Base-by-base conservation (phyloP, 202 grass and related monocot genomes). In the Dendrocalamus latiflorus region DNA sequence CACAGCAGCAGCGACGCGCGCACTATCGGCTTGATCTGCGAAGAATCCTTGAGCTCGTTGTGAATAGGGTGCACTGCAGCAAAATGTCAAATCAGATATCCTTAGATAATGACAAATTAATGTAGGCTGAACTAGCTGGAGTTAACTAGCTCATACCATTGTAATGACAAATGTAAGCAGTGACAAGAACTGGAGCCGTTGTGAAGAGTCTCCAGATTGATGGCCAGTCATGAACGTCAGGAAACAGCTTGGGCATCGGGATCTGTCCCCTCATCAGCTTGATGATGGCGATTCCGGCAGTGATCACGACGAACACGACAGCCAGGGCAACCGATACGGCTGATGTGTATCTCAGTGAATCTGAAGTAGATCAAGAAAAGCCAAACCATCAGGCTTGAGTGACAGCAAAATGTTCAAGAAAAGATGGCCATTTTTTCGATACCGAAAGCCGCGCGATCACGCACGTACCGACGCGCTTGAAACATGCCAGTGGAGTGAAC, bases 81-180 rank as follows among this genome's bases (percentile, higher is more conserved):
- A 36, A 4, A 13, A 57, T 28, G 9, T 36, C 47, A 81, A 39
- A 20, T 34, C 5, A 64, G 25, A 15, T 45, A 15, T 33, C 4
- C 5, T 20, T 11, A 61, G 16, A 28, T 17, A 9, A 1, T 56
- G 50, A 6, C 71, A 24, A 60, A 18, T 28, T 13, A 5, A 56
- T 4, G 21, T 4, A 48, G 16, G 34, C 4, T 24, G 39, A 65
- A 8, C 42, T 51, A 2, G 18, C 3, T 36, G 14, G n/a, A 65
- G 64, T 11, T 49, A 14, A 15, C 54, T 13, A 18, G 24, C 53
- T 62, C 55, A 39, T 83, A 98, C 95, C 93, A 33, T 98, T 98
- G 56, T 98, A 98, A 57, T 98, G 95, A 80, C 93, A 98, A 62
- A 98, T 90, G 80, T 90, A 98, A 50, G 93, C 95, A 16, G 95